A percentile compares a stretch with the other conserved stretches of the same genome.
Conservation (phyloP, 495 filamentous ascomycete species). For the Xylaria telfairii region DNA sequence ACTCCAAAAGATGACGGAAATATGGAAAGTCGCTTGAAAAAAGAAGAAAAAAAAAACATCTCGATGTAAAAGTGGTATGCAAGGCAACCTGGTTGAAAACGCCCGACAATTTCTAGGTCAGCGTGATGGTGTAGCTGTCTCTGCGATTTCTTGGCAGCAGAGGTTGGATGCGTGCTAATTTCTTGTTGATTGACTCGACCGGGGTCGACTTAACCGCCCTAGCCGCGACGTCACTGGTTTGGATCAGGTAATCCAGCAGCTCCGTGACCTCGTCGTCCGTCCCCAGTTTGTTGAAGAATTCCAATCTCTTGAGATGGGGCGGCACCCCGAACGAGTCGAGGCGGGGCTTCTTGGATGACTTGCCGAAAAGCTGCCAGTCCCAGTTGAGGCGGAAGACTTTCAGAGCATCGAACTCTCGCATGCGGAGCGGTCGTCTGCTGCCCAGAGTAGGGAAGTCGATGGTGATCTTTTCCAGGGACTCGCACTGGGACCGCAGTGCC, state of each 20-base stretch:
- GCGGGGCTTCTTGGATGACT: constrained; percentile 34
- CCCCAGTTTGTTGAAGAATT: constrained; percentile 38
- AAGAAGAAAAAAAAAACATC: too few species aligned
- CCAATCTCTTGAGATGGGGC: constrained; percentile 36
- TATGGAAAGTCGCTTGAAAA: background rate
- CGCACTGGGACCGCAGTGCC: constrained; percentile 35
- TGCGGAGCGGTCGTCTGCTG: constrained; percentile 32
- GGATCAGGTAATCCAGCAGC: constrained; percentile 36
- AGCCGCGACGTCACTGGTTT: constrained; percentile 34
- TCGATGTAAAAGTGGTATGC: background rate
- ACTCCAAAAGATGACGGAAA: background rate
- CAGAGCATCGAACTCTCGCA: constrained; percentile 38
- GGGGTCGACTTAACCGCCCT: constrained; percentile 24
- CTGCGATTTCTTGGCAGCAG: constrained; percentile 22
- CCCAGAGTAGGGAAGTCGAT: constrained; percentile 40
- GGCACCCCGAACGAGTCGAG: constrained; percentile 42
- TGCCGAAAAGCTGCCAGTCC: constrained; percentile 44
- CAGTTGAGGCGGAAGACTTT: constrained; percentile 33
- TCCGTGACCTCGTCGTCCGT: constrained; percentile 43
- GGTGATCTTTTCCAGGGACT: constrained; percentile 38
- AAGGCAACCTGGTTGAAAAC: background rate
- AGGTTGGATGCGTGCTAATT: constrained; percentile 16
- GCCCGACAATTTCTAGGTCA: constrained; percentile 2
- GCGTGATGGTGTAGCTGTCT: constrained; percentile 23
- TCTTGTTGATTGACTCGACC: constrained; percentile 20